Percentiles rank a stretch among this genome's conserved stretches.
phyloP scores from a whole-genome alignment of 352 stramenopile genomes.

The Phytophthora macrochlamydospora region DNA sequence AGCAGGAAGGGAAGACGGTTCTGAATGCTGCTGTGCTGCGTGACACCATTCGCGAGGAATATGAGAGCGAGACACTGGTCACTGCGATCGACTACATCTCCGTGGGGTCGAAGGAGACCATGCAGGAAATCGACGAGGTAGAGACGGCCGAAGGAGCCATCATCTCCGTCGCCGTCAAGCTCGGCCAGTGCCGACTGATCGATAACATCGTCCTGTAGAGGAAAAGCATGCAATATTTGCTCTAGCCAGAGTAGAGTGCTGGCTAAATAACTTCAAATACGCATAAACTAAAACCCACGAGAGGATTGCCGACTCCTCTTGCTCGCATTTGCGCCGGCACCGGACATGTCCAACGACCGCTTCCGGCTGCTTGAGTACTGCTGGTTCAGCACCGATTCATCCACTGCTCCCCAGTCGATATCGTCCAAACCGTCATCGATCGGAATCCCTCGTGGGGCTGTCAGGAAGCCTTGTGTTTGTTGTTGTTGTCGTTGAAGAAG shows the following conservation, averaged over 20 bases:
- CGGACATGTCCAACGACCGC: constrained; percentile 22
- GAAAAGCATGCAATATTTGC: neutral
- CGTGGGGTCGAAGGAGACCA: constrained; percentile 93
- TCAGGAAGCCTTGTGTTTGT: constrained; percentile 17
- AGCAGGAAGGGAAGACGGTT: constrained; percentile 24
- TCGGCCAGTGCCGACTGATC: constrained; percentile 97
- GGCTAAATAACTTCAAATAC: constrained; percentile 29
- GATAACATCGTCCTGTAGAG: constrained; percentile 94
- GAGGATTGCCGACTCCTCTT: constrained; percentile 27
- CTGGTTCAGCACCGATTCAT: constrained; percentile 51
- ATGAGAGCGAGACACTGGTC: constrained; percentile 90
- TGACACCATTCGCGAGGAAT: constrained; percentile 52
- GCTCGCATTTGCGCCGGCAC: constrained; percentile 14
- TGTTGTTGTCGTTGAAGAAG: constrained; percentile 51
- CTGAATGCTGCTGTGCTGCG: constrained; percentile 45
- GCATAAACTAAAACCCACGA: neutral
- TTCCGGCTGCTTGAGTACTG: constrained; percentile 24
- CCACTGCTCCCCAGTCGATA: constrained; percentile 65
- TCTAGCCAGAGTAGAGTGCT: constrained; percentile 5
- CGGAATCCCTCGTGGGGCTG: constrained; percentile 7
- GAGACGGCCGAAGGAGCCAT: constrained; percentile 74
- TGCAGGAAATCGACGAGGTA: constrained; percentile 92
- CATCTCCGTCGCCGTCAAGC: constrained; percentile 94
- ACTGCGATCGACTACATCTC: constrained; percentile 96
- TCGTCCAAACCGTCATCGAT: constrained; percentile 60